phyloP scores from a whole-genome alignment of 139 green algal species.

The Coccomyxa sp. region DNA sequence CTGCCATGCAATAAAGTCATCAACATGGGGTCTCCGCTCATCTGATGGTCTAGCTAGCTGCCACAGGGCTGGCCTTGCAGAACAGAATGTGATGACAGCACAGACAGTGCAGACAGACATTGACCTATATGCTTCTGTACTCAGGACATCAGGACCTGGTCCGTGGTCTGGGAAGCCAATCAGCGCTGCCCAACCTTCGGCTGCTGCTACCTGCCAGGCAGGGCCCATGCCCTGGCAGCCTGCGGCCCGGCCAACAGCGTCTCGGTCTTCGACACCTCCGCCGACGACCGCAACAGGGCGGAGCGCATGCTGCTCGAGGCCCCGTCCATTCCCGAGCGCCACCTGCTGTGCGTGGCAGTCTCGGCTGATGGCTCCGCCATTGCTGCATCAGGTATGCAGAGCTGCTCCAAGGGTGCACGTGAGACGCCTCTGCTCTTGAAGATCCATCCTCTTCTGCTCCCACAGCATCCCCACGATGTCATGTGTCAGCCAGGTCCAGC shows the following conservation, averaged over 20 bases:
- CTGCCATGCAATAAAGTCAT: too few relatives aligned
- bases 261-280: neutral
- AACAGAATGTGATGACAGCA: neutral
- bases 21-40: neutral
- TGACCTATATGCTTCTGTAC: neutral
- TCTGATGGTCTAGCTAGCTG: neutral
- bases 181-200: neutral
- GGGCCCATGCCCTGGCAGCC: too few relatives aligned
- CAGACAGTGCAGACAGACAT: neutral
- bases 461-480: neutral
- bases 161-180: neutral
- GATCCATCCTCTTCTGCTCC: neutral
- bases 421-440: neutral
- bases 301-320: neutral
- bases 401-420: neutral
- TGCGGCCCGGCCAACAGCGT: too few relatives aligned
- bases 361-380: conserved; percentile 1
- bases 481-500: neutral
- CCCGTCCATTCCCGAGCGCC: neutral
- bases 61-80: too few relatives aligned
- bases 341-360: conserved; percentile 7
- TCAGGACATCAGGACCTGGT: neutral
- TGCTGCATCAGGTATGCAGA: neutral
- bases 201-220: neutral
- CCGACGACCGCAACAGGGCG: neutral